Conservation (phyloP, 2,329 filamentous ascomycete genomes). For the Sporothrix euskadiensis region DNA sequence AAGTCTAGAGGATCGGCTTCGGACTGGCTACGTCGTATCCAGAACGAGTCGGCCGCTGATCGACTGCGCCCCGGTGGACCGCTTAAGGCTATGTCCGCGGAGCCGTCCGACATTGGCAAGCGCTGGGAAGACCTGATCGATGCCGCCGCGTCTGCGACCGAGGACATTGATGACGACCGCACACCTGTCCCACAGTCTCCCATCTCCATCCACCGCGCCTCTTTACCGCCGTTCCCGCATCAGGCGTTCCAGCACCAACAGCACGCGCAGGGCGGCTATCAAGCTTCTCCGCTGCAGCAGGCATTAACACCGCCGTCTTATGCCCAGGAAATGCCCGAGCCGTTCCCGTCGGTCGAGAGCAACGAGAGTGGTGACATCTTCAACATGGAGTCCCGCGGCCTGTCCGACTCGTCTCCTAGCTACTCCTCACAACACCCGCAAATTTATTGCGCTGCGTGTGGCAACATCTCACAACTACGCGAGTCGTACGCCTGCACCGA, state of each 20-base stretch:
- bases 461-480: conserved; percentile 71
- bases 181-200: conserved; percentile 74
- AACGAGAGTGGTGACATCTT: conserved; percentile 70
- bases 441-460: conserved; percentile 90
- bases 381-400: conserved; percentile 65
- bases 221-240: conserved; percentile 61
- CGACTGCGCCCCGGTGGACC: conserved; percentile 66
- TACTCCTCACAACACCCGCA: conserved; percentile 75
- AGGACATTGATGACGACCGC: conserved; percentile 86
- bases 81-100: conserved; percentile 82
- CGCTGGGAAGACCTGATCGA: conserved; percentile 97
- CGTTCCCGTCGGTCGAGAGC: conserved; percentile 88
- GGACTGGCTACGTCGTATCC: conserved; percentile 61
- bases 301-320: conserved; percentile 81
- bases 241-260: conserved; percentile 44
- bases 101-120: conserved; percentile 82
- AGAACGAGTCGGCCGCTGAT: conserved; percentile 52
- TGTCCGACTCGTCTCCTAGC: conserved; percentile 70
- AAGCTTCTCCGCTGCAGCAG: conserved; percentile 87
- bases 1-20: conserved; percentile 70
- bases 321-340: conserved; percentile 67
- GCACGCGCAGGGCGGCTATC: conserved; percentile 56
- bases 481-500: conserved; percentile 94
- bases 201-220: conserved; percentile 62
- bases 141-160: conserved; percentile 85